Percentiles rank a stretch among this genome's conserved stretches.
Evolutionary conservation across 441 rosid species (phyloP).

Genomic region (Monsonia emarginata): DNA sequence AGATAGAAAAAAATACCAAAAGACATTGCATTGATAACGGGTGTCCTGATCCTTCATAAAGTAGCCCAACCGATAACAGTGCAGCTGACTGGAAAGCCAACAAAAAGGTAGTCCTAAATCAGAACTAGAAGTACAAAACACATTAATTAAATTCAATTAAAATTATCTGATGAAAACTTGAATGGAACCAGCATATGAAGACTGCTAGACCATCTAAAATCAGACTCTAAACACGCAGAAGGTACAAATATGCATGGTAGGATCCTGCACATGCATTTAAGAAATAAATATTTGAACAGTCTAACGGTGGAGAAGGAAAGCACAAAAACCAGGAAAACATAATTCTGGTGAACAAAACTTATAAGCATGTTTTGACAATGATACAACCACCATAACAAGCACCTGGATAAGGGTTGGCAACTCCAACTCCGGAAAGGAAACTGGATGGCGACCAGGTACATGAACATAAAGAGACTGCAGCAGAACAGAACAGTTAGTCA

Average conservation of each 20-base stretch:
- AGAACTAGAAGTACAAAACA: slow-evolving; percentile 3
- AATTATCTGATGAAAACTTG: background rate
- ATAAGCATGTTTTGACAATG: background rate
- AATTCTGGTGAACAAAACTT: background rate
- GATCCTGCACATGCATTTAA: background rate
- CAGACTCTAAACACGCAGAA: background rate
- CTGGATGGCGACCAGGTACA: slow-evolving; percentile 73
- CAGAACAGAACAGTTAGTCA: slow-evolving; percentile 18
- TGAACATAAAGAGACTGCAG: slow-evolving; percentile 79
- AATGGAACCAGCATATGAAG: background rate
- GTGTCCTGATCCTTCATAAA: slow-evolving; percentile 94
- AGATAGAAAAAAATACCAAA: slow-evolving; percentile 42
- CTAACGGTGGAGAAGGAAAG: background rate
- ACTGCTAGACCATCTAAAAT: background rate
- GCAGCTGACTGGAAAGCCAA: slow-evolving; percentile 72
- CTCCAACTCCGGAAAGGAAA: slow-evolving; percentile 82
- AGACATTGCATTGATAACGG: slow-evolving; percentile 79
- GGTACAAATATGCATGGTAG: background rate
- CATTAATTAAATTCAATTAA: background rate
- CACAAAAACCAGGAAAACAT: background rate
- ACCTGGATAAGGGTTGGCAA: slow-evolving; percentile 91
- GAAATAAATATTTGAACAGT: background rate
- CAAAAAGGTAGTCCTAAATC: background rate
- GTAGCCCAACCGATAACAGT: slow-evolving; percentile 80
- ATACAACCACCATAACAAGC: slow-evolving; percentile 10